Conservation (phyloP, 2,329 filamentous ascomycete genomes). For the Aspergillus thermomutatus region DNA sequence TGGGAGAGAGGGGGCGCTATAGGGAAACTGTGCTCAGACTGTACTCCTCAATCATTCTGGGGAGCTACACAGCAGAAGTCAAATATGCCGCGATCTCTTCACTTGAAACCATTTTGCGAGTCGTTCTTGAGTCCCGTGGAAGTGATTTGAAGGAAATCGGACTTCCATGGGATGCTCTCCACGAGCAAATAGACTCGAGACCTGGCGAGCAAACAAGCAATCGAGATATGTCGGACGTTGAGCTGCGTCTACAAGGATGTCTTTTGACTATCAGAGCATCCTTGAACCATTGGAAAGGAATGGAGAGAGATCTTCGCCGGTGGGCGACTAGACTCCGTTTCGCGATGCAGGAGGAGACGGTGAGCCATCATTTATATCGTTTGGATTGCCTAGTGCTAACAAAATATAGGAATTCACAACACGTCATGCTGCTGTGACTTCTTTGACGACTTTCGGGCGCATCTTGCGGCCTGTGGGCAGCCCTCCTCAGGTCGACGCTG, state of each 20-base stretch:
- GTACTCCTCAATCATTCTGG: constrained; percentile 30
- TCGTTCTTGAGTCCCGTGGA: constrained; percentile 19
- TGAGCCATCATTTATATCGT: constrained; percentile 18
- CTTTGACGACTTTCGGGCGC: constrained; percentile 31
- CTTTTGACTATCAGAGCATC: constrained; percentile 28
- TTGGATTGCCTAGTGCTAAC: constrained; percentile 2
- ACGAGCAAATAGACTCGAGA: constrained; percentile 23
- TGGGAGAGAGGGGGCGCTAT: constrained; percentile 20
- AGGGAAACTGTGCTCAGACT: constrained; percentile 23
- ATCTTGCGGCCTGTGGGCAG: constrained; percentile 40
- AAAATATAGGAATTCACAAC: constrained; percentile 36
- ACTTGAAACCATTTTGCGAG: constrained; percentile 32
- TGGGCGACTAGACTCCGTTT: constrained; percentile 36
- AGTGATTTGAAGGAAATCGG: constrained; percentile 17
- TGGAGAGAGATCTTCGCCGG: constrained; percentile 24
- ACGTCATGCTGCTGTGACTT: constrained; percentile 35
- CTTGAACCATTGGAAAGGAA: constrained; percentile 8
- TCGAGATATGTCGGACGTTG: constrained; percentile 35
- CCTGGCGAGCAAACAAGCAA: constrained; percentile 28
- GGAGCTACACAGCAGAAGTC: constrained; percentile 21
- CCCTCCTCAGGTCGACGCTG: constrained; percentile 20
- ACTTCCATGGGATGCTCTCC: constrained; percentile 27
- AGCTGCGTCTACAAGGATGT: constrained; percentile 37
- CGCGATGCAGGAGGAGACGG: constrained; percentile 41
- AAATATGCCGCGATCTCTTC: constrained; percentile 30